A percentile compares a stretch with the other conserved stretches of the same genome.
phyloP scores from a whole-genome alignment of 345 rosid genomes.

The Citrus medica region DNA sequence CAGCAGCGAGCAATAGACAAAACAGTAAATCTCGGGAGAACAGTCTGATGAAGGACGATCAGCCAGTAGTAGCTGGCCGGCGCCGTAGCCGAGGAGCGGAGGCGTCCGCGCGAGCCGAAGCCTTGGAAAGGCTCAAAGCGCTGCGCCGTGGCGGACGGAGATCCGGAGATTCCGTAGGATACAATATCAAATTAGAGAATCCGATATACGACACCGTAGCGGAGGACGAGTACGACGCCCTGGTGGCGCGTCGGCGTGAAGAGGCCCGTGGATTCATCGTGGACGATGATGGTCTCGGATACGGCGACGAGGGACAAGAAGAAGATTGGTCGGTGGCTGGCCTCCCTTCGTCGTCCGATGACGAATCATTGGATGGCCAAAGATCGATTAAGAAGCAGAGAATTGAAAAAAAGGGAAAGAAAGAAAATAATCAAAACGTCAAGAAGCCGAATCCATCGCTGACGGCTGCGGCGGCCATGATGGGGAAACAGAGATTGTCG shows the following conservation, averaged over 20 bases:
- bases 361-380: conserved; percentile 43
- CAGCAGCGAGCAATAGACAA: background rate
- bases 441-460: conserved; percentile 60
- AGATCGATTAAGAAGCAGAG: conserved; percentile 49
- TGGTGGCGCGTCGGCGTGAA: conserved; percentile 73
- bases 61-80: conserved; percentile 31
- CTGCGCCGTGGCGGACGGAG: conserved; percentile 73
- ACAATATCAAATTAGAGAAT: conserved; percentile 57
- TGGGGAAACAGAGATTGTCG: conserved; percentile 82
- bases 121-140: conserved; percentile 72
- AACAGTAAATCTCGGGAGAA: background rate
- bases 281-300: conserved; percentile 76
- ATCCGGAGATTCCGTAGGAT: conserved; percentile 49
- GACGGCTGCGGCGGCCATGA: conserved; percentile 76
- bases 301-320: conserved; percentile 81
- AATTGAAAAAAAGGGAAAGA: conserved; percentile 44
- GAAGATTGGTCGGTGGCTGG: conserved; percentile 84
- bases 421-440: conserved; percentile 29
- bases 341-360: conserved; percentile 60
- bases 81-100: conserved; percentile 56
- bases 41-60: conserved; percentile 33
- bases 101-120: conserved; percentile 50
- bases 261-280: conserved; percentile 78
- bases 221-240: conserved; percentile 70
- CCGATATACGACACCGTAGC: conserved; percentile 77